Conservation (phyloP, 2,329 filamentous ascomycete genomes). For the Fusarium veterinarium region DNA sequence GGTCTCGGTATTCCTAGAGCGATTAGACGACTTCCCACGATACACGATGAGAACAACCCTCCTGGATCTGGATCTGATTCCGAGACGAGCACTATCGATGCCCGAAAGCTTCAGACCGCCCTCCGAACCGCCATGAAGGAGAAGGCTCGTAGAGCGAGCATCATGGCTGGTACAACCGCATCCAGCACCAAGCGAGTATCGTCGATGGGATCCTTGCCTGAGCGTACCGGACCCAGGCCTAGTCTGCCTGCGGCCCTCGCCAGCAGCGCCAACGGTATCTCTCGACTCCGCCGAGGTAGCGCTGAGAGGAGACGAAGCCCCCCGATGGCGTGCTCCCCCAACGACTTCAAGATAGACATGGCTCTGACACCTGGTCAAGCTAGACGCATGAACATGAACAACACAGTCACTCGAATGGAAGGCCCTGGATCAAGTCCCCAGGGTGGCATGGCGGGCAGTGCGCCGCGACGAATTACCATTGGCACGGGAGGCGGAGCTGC, state of each 20-base stretch:
- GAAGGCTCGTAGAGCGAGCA: slow-evolving; percentile 56
- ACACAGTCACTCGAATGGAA: slow-evolving; percentile 48
- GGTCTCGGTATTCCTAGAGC: slow-evolving; percentile 47
- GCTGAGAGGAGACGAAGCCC: slow-evolving; percentile 64
- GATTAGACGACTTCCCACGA: slow-evolving; percentile 51
- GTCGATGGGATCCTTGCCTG: slow-evolving; percentile 55
- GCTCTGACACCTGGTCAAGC: slow-evolving; percentile 66
- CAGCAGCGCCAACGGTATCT: slow-evolving; percentile 67
- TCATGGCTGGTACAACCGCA: slow-evolving; percentile 50
- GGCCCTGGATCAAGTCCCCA: slow-evolving; percentile 41
- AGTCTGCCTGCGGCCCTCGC: slow-evolving; percentile 58
- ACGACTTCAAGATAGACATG: slow-evolving; percentile 53
- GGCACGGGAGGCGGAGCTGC: slow-evolving; percentile 45
- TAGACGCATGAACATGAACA: slow-evolving; percentile 66
- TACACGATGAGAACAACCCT: slow-evolving; percentile 65
- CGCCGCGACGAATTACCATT: slow-evolving; percentile 53
- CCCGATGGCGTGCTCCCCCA: slow-evolving; percentile 64
- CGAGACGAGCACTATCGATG: slow-evolving; percentile 63
- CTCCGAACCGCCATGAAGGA: slow-evolving; percentile 64
- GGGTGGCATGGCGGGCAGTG: slow-evolving; percentile 37
- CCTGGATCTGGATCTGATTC: slow-evolving; percentile 62
- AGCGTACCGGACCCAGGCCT: slow-evolving; percentile 45
- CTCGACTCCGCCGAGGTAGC: slow-evolving; percentile 63
- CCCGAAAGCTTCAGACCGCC: slow-evolving; percentile 65
- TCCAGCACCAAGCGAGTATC: slow-evolving; percentile 58